phyloP scores from a whole-genome alignment of 1,284 basidiomycete genomes.

The Rhodotorula sp. region DNA sequence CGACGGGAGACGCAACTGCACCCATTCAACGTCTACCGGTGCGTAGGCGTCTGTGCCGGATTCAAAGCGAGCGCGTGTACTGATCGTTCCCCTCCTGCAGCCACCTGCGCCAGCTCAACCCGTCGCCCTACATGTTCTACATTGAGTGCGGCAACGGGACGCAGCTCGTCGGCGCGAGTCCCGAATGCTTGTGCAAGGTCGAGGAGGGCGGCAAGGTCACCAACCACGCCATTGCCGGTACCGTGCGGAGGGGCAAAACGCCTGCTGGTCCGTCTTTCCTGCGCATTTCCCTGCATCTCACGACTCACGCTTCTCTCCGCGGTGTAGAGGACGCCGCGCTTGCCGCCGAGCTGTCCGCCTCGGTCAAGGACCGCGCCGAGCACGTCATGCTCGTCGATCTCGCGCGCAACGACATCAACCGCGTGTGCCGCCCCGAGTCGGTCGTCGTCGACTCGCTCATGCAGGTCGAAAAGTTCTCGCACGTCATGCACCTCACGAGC shows the following conservation, averaged over 20 bases:
- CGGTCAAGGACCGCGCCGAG: slow-evolving; percentile 94
- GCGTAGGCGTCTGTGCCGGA: neutral
- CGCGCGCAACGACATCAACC: slow-evolving; percentile 98
- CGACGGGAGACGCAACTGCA: slow-evolving; percentile 82
- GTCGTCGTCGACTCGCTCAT: slow-evolving; percentile 96
- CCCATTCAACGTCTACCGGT: slow-evolving; percentile 80
- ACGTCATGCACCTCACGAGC: slow-evolving; percentile 96
- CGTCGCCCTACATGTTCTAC: slow-evolving; percentile 99
- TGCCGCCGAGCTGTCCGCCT: slow-evolving; percentile 71
- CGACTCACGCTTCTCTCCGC: too few species aligned
- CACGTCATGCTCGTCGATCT: slow-evolving; percentile 99
- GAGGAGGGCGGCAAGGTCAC: slow-evolving; percentile 80
- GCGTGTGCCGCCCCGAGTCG: slow-evolving; percentile 91
- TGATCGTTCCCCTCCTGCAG: slow-evolving; percentile 51
- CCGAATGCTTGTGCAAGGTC: slow-evolving; percentile 97
- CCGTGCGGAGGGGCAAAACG: slow-evolving; percentile 82
- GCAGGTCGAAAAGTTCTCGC: slow-evolving; percentile 92
- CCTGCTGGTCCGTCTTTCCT: slow-evolving; percentile 65
- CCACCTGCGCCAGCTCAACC: slow-evolving; percentile 89
- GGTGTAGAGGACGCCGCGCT: slow-evolving; percentile 88
- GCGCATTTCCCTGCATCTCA: neutral
- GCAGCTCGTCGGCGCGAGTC: slow-evolving; percentile 94
- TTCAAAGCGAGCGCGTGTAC: neutral
- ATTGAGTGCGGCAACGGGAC: slow-evolving; percentile 81
- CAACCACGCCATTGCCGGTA: slow-evolving; percentile 98